Conservation (phyloP, 2,329 filamentous ascomycete species). For the Xylaria sp. region DNA sequence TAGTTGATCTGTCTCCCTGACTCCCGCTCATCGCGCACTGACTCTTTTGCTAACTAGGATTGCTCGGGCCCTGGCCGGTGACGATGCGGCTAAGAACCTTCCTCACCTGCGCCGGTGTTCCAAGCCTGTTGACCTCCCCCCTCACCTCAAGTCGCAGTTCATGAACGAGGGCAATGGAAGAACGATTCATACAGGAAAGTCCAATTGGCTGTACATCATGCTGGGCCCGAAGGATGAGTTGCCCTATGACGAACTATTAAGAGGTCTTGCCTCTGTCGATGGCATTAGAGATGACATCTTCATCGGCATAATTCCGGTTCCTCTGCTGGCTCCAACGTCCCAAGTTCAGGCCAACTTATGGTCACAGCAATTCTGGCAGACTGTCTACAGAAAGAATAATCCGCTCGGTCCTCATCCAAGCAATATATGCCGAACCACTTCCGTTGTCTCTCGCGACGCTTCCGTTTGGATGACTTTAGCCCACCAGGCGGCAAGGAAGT, state of each 20-base stretch:
- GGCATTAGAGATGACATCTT: slow-evolving; percentile 63
- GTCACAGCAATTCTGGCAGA: slow-evolving; percentile 83
- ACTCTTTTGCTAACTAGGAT: slow-evolving; percentile 51
- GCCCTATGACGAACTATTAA: slow-evolving; percentile 62
- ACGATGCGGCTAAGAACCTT: slow-evolving; percentile 71
- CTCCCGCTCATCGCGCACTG: slow-evolving; percentile 41
- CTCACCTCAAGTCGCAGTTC: slow-evolving; percentile 69
- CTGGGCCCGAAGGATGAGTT: slow-evolving; percentile 63
- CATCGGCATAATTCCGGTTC: slow-evolving; percentile 73
- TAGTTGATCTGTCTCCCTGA: neutral
- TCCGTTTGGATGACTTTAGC: slow-evolving; percentile 75
- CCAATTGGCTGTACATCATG: slow-evolving; percentile 69
- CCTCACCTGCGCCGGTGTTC: slow-evolving; percentile 80
- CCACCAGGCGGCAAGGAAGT: slow-evolving; percentile 68
- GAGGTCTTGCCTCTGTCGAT: slow-evolving; percentile 59
- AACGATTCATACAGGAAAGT: slow-evolving; percentile 68
- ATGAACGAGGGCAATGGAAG: slow-evolving; percentile 69
- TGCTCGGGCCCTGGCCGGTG: slow-evolving; percentile 65
- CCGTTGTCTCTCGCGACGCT: slow-evolving; percentile 72
- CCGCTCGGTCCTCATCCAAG: slow-evolving; percentile 85
- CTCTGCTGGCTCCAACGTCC: slow-evolving; percentile 78
- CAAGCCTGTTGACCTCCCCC: slow-evolving; percentile 74
- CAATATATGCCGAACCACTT: slow-evolving; percentile 74
- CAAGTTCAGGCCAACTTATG: slow-evolving; percentile 78
- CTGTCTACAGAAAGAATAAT: slow-evolving; percentile 86